Base-by-base conservation (phyloP, 1,284 basidiomycete genomes). In the Sporisorium sorghi region DNA sequence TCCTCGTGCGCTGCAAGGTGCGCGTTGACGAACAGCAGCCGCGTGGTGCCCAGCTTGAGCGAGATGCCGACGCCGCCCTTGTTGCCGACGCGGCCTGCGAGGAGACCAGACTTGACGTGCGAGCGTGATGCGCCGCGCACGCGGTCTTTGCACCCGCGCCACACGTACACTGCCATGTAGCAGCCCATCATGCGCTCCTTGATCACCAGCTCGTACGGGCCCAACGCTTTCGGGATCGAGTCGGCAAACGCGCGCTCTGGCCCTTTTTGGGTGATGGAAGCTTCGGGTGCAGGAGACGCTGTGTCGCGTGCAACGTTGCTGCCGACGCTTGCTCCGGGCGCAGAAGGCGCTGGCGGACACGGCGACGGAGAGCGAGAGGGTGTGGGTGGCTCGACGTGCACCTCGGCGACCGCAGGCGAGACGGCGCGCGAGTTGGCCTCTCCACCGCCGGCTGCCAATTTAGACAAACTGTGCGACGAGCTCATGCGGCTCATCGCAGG, bases 101-200 rank as follows among this genome's bases (percentile, higher is more conserved):
- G 91, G n/a, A 95, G 86, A 10, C 93, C 93, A 24, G 92, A 89
- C 10, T 93, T 91, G 3, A 95, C 93, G 14, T 89, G 88, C 17
- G 86, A 86, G 43, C 86, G 86, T 58, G 87, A 87, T 0, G 85
- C 83, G 21, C 87, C 87, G 61, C 58, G 75, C 14, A 77, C 58
- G 14, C 76, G 60, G 32, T 79, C 78, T 15, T 64, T 63, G 59
- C 79, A 81, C 5, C 76, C 78, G 6, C 81, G 62, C 78, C 79
- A 83, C 3, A 77, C 74, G 51, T 83, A 83, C n/a, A 82, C 74
- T 12, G 82, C 82, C 63, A 76, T 69, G 83, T 94, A 94, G 48
- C 94, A 89, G 1, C 93, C 93, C 91, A 94, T 92, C 86, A 95
- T 88, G 14, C 93, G 88, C 75, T 94, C 92, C 84, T 95, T 95